These are phyloP conservation scores for Euphorbia lathyris DNA, from an alignment of 345 rosid genomes.

Conservation along the genomic window DNA sequence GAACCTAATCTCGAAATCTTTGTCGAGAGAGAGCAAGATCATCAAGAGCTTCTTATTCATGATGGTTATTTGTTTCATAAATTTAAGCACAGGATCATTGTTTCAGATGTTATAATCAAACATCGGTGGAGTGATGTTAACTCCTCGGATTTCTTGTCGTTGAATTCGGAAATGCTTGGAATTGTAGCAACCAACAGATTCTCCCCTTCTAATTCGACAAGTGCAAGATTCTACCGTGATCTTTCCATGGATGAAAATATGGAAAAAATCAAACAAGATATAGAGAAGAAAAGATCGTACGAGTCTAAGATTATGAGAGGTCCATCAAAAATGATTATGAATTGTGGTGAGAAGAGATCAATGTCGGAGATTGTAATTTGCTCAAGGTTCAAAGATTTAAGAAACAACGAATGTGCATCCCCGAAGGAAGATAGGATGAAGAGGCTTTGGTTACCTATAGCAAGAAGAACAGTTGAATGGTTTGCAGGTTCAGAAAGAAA, in stretches of 20 bases:
- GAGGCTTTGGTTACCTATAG: constrained; percentile 45
- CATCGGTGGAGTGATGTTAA: constrained; percentile 52
- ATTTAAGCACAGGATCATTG: constrained; percentile 42
- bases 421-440: constrained; percentile 37
- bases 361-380: constrained; percentile 43
- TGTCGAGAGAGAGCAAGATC: constrained; percentile 33
- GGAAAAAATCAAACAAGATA: constrained; percentile 35
- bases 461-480: constrained; percentile 40
- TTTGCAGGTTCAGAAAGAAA: constrained; percentile 32
- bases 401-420: constrained; percentile 7
- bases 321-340: constrained; percentile 11
- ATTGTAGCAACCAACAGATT: constrained; percentile 28
- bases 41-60: constrained; percentile 22
- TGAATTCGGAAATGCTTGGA: constrained; percentile 43
- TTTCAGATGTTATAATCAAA: constrained; percentile 41
- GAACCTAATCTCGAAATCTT: constrained; percentile 35
- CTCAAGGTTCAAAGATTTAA: constrained; percentile 32
- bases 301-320: constrained; percentile 25
- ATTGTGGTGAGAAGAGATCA: constrained; percentile 35
- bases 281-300: constrained; percentile 32
- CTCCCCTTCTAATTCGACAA: constrained; percentile 16
- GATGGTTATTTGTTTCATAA: constrained; percentile 30
- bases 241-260: constrained; percentile 15
- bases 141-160: constrained; percentile 43
- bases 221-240: constrained; percentile 10